Evolutionary conservation across 2,329 filamentous ascomycete species (phyloP).

Genomic region (Penicillium sp.): DNA sequence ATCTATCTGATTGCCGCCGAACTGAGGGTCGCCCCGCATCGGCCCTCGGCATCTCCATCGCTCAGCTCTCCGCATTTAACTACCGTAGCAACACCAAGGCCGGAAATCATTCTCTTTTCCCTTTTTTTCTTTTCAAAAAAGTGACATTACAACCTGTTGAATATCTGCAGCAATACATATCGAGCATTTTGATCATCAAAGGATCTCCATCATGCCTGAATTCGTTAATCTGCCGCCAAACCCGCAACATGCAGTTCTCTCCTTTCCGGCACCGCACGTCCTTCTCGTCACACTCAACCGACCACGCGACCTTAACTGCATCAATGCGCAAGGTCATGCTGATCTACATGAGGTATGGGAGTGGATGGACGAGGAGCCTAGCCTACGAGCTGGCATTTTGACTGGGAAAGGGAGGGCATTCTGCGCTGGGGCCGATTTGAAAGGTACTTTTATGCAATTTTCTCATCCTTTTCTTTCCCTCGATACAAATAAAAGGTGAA

Average conservation of each 20-base stretch:
- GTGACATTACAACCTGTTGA: neutral
- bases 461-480: neutral
- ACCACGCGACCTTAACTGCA: conserved; percentile 49
- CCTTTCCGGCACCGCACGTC: conserved; percentile 51
- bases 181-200: neutral
- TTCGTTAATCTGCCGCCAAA: conserved; percentile 38
- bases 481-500: no score
- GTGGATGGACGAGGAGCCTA: conserved; percentile 51
- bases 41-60: conserved; percentile 27
- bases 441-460: conserved; percentile 32
- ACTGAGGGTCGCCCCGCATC: conserved; percentile 12
- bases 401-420: conserved; percentile 50
- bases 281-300: conserved; percentile 54
- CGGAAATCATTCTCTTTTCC: neutral
- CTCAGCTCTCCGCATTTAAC: conserved; percentile 21
- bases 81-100: neutral
- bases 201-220: conserved; percentile 22
- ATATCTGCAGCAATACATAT: neutral
- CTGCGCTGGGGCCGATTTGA: conserved; percentile 51
- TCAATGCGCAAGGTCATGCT: conserved; percentile 46
- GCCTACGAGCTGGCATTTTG: conserved; percentile 44
- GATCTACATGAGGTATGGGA: conserved; percentile 49
- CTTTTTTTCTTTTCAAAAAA: no score
- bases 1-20: no score
- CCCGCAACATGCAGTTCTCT: conserved; percentile 37